These are phyloP conservation scores for Hibiscus mutabilis DNA, from an alignment of 345 rosid species.

Conservation along the genomic window DNA sequence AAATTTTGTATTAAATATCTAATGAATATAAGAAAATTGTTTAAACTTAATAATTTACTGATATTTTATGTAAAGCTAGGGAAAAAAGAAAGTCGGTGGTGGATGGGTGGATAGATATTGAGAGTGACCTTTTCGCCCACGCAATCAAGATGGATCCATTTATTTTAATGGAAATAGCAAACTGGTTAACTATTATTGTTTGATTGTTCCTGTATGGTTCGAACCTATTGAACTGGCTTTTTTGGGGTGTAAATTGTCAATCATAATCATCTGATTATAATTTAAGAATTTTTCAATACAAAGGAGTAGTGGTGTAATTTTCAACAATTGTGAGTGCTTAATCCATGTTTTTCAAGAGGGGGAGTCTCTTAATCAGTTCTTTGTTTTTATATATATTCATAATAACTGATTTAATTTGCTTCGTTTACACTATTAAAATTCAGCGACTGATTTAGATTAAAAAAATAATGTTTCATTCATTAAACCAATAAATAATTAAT, in stretches of 20 bases:
- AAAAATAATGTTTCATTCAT: no score
- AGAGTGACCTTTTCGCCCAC: conserved; percentile 31
- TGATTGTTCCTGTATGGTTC: background rate
- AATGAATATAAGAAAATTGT: no score
- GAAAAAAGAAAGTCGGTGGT: conserved; percentile 17
- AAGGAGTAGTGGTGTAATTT: background rate
- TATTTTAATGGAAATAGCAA: conserved; percentile 2
- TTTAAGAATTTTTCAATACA: background rate
- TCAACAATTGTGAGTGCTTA: conserved; percentile 15
- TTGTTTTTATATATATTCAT: no score
- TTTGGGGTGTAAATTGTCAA: background rate
- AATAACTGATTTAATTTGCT: no score
- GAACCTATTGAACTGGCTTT: background rate
- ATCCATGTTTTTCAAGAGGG: background rate
- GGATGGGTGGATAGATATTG: conserved; percentile 4
- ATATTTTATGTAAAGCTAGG: no score
- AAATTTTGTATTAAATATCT: no score
- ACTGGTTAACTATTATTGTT: background rate
- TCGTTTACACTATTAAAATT: no score
- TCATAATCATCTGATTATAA: conserved; percentile 12
- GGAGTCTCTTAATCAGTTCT: background rate
- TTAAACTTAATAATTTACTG: no score
- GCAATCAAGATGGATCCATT: conserved; percentile 14
- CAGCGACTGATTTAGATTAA: no score
- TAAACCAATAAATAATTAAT: background rate